Base-by-base conservation (phyloP, 441 rosid genomes). In the Croton laevigatus region DNA sequence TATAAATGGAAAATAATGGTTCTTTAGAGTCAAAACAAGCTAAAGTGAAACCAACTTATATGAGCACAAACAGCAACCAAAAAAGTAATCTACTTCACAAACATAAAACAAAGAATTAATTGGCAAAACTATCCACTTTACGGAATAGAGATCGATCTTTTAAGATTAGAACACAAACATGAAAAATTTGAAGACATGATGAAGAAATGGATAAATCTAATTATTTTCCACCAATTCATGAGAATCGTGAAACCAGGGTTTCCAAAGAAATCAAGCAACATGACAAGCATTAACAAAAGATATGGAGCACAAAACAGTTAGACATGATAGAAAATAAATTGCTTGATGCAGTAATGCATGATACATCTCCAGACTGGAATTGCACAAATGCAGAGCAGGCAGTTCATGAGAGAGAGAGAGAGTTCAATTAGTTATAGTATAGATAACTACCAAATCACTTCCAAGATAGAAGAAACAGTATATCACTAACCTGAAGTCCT, bases 401-500 rank as follows among this genome's bases (percentile, higher is more conserved):
- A 69, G 7, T 58, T 10, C 8, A 45, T 17, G 27, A 4, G 38
- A 2, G 27, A 38, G 16, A 58, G 46, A 48, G 61, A 70, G 12
- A 71, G 22, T 13, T 20, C 40, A 8, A 7, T 7, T 3, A 44
- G 4, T 7, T 13, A 59, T 22, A 13, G 9, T 40, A 8, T 16
- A 20, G 3, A 49, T 60, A 51, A 27, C 61, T 20, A 38, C 36
- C 17, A 52, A 13, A 51, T 34, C 0, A 48, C 16, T 70, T 42
- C 19, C 62, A 40, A 59, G 51, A 46, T 14, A 20, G 40, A 68
- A 14, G 48, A 64, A 45, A 48, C 44, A 48, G 3, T 36, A 53
- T 11, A 38, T 19, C 8, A 75, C 78, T 69, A 66, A 89, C 98
- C 98, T 91, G 97, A 81, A 94, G 97, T 69, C 95, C 91, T 62